Percentiles rank a stretch among this genome's conserved stretches.
phyloP scores from a whole-genome alignment of 768 basidiomycete genomes.

The Filobasidium floriforme region DNA sequence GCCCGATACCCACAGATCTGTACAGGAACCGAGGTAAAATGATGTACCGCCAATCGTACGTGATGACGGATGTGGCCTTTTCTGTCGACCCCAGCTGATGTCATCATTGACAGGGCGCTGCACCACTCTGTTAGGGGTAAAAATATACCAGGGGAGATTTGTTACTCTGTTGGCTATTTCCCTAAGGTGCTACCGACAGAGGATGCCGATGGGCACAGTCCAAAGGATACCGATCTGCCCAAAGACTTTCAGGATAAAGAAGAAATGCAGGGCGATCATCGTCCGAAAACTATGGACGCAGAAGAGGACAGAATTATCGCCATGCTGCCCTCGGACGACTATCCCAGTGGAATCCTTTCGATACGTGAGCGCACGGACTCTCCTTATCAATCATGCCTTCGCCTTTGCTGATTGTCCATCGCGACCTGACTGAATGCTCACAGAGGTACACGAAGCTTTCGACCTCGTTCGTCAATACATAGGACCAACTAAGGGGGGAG shows the following conservation, averaged over 20 bases:
- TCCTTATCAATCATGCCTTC: no score
- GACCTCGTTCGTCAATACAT: slow-evolving; percentile 16
- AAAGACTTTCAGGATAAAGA: slow-evolving; percentile 11
- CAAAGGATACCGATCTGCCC: slow-evolving; percentile 11
- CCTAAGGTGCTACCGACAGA: slow-evolving; percentile 12
- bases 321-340: slow-evolving; percentile 9
- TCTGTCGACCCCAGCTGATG: no score
- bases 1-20: background rate
- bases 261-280: slow-evolving; percentile 4
- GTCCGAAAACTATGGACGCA: slow-evolving; percentile 8
- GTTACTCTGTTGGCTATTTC: slow-evolving; percentile 16
- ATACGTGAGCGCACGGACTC: slow-evolving; percentile 5
- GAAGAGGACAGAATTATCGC: slow-evolving; percentile 11
- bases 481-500: background rate
- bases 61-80: no score
- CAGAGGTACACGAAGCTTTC: slow-evolving; percentile 21
- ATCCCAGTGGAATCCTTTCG: slow-evolving; percentile 18
- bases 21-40: slow-evolving; percentile 17
- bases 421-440: no score
- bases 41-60: slow-evolving; percentile 3
- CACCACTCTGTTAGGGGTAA: slow-evolving; percentile 6
- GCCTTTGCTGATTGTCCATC: no score
- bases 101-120: no score
- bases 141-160: slow-evolving; percentile 13
- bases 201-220: no score